Percentiles rank a stretch among this genome's conserved stretches.
Evolutionary conservation across 2,329 filamentous ascomycete species (phyloP).

Genomic region (Colletotrichum eremochloae): DNA sequence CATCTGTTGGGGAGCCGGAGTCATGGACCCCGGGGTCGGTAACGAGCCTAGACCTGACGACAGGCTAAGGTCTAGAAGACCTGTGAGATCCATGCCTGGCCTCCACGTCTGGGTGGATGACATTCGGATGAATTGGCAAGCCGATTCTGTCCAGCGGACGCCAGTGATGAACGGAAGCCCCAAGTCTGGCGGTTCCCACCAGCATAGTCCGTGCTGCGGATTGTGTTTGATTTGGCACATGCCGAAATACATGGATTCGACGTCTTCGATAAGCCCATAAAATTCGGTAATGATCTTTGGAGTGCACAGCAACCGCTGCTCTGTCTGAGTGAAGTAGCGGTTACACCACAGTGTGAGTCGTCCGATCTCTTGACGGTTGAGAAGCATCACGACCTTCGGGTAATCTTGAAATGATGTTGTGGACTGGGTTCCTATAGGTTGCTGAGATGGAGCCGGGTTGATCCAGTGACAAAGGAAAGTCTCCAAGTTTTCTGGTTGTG

Average conservation of each 20-base stretch:
- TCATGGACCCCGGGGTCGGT: background rate
- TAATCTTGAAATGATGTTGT: background rate
- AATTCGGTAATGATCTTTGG: background rate
- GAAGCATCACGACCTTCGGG: slow-evolving; percentile 10
- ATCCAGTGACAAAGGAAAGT: slow-evolving; percentile 10
- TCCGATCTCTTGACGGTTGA: background rate
- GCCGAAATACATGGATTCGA: background rate
- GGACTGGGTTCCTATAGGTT: too few species aligned
- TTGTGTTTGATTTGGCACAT: background rate
- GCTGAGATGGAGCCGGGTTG: background rate
- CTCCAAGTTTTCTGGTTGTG: background rate
- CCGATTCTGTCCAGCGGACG: background rate
- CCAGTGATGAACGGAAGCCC: background rate
- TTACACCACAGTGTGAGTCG: background rate
- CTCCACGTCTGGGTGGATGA: rapidly evolving
- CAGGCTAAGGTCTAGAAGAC: background rate
- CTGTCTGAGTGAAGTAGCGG: background rate
- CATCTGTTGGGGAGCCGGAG: background rate
- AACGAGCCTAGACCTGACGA: too few species aligned
- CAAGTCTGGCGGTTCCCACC: background rate
- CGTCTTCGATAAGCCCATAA: background rate
- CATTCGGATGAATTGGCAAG: background rate
- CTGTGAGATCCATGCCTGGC: background rate
- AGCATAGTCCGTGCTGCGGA: background rate
- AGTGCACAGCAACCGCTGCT: background rate